Evolutionary conservation across 73 alveolate species (phyloP), one percentile per base, ranked within the genome.

Genomic region (Paramecium tetraurelia): DNA sequence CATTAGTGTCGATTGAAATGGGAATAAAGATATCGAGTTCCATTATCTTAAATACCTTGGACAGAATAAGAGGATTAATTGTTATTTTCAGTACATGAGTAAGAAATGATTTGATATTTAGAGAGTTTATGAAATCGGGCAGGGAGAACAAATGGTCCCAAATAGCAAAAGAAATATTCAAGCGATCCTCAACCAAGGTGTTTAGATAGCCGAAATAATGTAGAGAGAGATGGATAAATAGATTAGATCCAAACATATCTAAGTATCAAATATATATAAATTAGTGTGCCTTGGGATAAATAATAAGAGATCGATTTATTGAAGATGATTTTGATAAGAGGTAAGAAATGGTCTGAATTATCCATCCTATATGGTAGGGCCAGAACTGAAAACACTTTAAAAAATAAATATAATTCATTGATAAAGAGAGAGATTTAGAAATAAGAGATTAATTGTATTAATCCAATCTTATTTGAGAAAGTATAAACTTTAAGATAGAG

Each of bases 241-340:
- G 57, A 80, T 18, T 80, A 9, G 75, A 80, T 80, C 90, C 90
- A 7, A 40, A 80, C 7, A 80, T 80, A 59, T 43, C 76, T 20
- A 80, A 80, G 90, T 80, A 80, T 24, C 27, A 80, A 18, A 80
- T 31, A 12, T 8, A 12, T 8, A 20, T 24, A 44, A 44, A 41
- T 46, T 80, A 80, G 90, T 80, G 90, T 40, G 9, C 90, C 90
- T 24, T 80, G 90, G 90, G 57, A 27, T 44, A 80, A 80, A 80
- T 11, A 41, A 80, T 80, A 80, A 27, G 90, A 80, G 46, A 80
- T 80, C 29, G 50, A 80, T 24, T 22, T 80, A 46, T 46, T 80
- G 27, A 80, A 80, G 44, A 43, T 63, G 48, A 80, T 80, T 4
- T 46, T 80, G 14, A 80, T 80, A 6, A 80, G 75, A 80, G 90